Evolutionary conservation across 495 filamentous ascomycete species (phyloP).

Genomic region (Talaromyces ruber): DNA sequence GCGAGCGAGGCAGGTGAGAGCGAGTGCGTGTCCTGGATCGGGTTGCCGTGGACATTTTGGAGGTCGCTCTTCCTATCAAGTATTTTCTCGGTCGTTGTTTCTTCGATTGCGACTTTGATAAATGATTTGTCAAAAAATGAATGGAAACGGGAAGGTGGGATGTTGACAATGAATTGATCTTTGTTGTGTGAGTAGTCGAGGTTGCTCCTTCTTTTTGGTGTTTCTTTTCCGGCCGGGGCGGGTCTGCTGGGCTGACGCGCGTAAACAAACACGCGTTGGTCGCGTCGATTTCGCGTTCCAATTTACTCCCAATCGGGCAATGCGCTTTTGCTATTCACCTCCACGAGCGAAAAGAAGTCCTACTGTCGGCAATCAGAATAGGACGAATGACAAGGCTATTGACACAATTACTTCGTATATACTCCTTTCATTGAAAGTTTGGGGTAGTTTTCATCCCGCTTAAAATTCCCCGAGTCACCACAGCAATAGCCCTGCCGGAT

Average conservation of each 20-base stretch:
- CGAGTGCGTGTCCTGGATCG: not conserved
- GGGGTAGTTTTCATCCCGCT: not conserved
- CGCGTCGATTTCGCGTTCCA: not conserved
- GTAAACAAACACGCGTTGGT: not conserved
- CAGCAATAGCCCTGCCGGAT: not conserved
- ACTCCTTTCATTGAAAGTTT: not conserved
- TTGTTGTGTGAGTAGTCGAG: not conserved
- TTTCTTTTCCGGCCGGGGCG: not conserved
- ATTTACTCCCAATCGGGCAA: not conserved
- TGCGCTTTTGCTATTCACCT: not conserved
- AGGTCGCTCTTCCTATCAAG: not conserved
- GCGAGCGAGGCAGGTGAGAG: not conserved
- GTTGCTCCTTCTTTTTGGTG: conserved; percentile 1
- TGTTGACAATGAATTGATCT: not conserved
- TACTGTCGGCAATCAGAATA: not conserved
- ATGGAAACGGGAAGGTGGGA: not conserved
- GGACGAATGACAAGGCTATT: not conserved
- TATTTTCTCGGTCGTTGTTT: not conserved
- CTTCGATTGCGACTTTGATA: not conserved
- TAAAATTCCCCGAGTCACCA: not conserved
- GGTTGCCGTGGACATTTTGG: not conserved
- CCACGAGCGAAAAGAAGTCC: not conserved
- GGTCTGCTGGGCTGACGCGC: not conserved
- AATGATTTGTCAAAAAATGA: too few species aligned
- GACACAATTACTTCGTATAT: not conserved